Evolutionary conservation across 306 rosid species (phyloP).

Genomic region (Pyrus pyrifolia): DNA sequence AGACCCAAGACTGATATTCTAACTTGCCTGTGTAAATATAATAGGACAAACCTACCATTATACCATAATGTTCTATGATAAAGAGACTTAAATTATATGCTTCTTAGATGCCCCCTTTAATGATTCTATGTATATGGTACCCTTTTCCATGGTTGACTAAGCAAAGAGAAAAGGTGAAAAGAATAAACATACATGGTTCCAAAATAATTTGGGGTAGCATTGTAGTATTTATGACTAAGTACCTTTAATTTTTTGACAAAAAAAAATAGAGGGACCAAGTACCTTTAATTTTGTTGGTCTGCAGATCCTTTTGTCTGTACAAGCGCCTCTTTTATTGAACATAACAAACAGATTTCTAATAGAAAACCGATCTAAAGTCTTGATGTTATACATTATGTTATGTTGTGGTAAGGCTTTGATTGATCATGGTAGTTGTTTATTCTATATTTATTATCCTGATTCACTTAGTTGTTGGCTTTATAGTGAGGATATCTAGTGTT

Average conservation of each 20-base stretch:
- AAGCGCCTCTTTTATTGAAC: background rate
- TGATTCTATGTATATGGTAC: background rate
- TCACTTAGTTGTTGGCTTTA: slow-evolving; percentile 6
- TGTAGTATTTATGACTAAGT: background rate
- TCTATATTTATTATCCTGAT: slow-evolving; percentile 7
- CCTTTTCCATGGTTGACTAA: background rate
- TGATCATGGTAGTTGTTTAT: background rate
- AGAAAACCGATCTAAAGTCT: background rate
- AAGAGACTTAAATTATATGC: background rate
- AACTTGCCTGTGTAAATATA: background rate
- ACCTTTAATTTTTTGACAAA: background rate
- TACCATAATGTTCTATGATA: background rate
- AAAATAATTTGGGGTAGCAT: background rate
- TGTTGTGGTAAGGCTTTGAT: background rate
- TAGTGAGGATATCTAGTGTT: slow-evolving; percentile 1
- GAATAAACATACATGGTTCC: too few species aligned
- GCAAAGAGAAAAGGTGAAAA: background rate
- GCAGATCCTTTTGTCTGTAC: background rate
- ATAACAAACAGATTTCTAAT: background rate
- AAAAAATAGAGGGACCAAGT: background rate
- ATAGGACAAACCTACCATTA: background rate
- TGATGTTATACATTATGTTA: background rate
- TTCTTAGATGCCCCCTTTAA: background rate
- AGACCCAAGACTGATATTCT: background rate
- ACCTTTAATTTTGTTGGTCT: background rate